phyloP scores from a whole-genome alignment of 1,284 basidiomycete species.

The Polyporus tsugae region DNA sequence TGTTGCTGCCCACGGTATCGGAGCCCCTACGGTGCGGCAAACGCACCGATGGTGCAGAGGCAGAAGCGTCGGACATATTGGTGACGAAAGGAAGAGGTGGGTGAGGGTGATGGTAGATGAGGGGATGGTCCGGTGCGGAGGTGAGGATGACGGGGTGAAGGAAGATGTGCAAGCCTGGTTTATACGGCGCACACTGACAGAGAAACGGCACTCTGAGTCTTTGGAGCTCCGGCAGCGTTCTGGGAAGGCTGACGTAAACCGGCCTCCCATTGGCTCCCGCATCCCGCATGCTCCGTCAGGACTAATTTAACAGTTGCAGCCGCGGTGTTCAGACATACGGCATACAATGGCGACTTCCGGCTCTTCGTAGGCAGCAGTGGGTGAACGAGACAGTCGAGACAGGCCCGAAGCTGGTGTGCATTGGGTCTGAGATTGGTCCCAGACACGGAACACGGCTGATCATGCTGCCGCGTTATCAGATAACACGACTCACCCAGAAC shows the following conservation, averaged over 20 bases:
- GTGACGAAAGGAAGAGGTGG: neutral
- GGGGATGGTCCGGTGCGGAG: constrained; percentile 1
- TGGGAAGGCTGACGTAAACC: constrained; percentile 28
- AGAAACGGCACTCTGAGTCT: constrained; percentile 8
- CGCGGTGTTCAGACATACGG: neutral
- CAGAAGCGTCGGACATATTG: constrained; percentile 24
- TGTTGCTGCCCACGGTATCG: constrained; percentile 37
- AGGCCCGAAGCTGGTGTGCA: neutral
- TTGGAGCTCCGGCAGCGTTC: constrained; percentile 22
- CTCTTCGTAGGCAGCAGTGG: neutral
- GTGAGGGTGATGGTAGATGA: neutral
- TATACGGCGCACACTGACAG: neutral
- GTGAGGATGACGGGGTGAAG: constrained; percentile 8
- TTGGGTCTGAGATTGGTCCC: neutral
- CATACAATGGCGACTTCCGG: neutral
- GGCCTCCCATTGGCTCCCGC: constrained; percentile 21
- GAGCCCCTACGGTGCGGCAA: constrained; percentile 41
- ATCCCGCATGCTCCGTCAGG: neutral
- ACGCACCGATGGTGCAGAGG: constrained; percentile 44
- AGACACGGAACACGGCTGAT: neutral
- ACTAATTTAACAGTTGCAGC: neutral
- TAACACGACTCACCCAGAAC: neutral
- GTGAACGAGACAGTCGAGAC: neutral
- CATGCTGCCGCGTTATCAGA: constrained; percentile 4
- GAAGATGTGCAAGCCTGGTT: neutral